These are phyloP conservation scores for Evernia prunastri DNA, from an alignment of 495 filamentous ascomycete genomes.

Conservation along the genomic window DNA sequence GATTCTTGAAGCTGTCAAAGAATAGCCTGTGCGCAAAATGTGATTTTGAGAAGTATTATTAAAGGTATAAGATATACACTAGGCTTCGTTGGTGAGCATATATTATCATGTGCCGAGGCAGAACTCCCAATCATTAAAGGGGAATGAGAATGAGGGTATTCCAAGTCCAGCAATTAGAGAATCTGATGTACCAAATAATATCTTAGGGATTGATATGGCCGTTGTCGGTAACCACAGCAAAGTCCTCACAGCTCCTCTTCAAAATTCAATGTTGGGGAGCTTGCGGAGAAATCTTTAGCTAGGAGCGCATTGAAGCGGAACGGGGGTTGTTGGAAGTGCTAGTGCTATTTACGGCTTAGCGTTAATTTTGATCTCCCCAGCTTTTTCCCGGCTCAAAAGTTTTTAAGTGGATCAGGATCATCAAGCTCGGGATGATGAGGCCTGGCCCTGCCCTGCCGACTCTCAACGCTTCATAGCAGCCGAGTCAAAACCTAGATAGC, in stretches of 20 bases:
- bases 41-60: no score
- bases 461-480: conserved; percentile 14
- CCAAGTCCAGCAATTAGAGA: neutral
- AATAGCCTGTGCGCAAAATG: neutral
- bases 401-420: neutral
- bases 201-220: neutral
- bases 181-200: neutral
- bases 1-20: neutral
- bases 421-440: neutral
- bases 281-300: neutral
- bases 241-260: neutral
- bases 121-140: neutral
- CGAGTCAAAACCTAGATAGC: neutral
- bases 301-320: neutral
- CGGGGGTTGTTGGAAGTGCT: neutral
- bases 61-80: neutral
- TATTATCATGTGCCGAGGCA: neutral
- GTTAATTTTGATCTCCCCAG: neutral
- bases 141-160: neutral
- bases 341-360: neutral
- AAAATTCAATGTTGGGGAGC: neutral
- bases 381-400: neutral
- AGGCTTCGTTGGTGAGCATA: neutral
- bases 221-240: neutral
- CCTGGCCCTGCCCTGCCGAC: neutral